Evolutionary conservation across 495 filamentous ascomycete genomes (phyloP).

Genomic region (Trichocladium antarcticum): DNA sequence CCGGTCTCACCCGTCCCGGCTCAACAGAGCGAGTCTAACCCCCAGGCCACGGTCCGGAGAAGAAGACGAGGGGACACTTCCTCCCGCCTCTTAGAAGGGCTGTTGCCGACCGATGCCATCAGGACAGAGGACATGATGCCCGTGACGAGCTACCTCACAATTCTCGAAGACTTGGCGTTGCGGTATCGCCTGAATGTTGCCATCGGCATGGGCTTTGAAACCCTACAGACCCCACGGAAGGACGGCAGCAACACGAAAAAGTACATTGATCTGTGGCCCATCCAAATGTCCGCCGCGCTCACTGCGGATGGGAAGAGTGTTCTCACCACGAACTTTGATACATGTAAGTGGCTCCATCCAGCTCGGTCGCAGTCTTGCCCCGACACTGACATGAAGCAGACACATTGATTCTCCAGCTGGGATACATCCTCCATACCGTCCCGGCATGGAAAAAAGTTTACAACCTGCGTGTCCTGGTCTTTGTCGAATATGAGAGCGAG

Average conservation of each 20-base stretch:
- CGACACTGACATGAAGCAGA: slow-evolving; percentile 32
- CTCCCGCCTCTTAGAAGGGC: slow-evolving; percentile 35
- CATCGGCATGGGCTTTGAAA: slow-evolving; percentile 70
- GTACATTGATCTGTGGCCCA: slow-evolving; percentile 83
- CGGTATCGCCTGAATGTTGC: slow-evolving; percentile 77
- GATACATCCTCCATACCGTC: slow-evolving; percentile 74
- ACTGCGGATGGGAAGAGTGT: slow-evolving; percentile 54
- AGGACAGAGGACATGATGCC: slow-evolving; percentile 51
- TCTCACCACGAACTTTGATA: slow-evolving; percentile 84
- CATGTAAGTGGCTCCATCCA: slow-evolving; percentile 37
- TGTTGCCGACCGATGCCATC: slow-evolving; percentile 51
- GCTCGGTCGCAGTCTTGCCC: background rate
- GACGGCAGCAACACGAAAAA: slow-evolving; percentile 52
- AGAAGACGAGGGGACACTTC: slow-evolving; percentile 36
- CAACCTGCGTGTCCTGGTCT: slow-evolving; percentile 64
- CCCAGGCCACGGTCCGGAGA: slow-evolving; percentile 14
- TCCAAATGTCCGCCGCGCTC: slow-evolving; percentile 72
- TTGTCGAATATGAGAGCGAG: slow-evolving; percentile 82
- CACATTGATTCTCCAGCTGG: slow-evolving; percentile 75
- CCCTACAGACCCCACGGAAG: slow-evolving; percentile 55
- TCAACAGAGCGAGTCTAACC: slow-evolving; percentile 10
- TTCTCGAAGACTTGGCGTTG: slow-evolving; percentile 70
- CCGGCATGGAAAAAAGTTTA: slow-evolving; percentile 72
- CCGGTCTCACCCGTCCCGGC: slow-evolving; percentile 19
- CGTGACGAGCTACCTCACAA: slow-evolving; percentile 62